Evolutionary conservation across 371 early-diverging fungal genomes (phyloP).

Genomic region (Syncephalis fuscata): DNA sequence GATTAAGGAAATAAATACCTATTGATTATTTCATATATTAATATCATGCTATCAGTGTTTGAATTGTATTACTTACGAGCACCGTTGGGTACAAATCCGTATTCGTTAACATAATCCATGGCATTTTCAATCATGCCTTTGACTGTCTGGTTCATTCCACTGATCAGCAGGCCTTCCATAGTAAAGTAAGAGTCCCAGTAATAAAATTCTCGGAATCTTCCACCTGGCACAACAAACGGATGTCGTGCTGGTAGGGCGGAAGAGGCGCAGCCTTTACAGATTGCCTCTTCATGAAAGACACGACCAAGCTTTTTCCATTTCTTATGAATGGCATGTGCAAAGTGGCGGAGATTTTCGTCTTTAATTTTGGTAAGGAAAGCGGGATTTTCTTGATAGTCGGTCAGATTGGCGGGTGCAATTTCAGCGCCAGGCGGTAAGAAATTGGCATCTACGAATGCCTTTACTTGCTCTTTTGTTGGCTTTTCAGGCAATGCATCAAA

Average conservation of each 20-base stretch:
- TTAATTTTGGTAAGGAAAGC: slow-evolving; percentile 25
- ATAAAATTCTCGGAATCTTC: slow-evolving; percentile 77
- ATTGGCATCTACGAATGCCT: slow-evolving; percentile 33
- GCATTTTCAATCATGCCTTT: slow-evolving; percentile 51
- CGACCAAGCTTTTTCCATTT: slow-evolving; percentile 44
- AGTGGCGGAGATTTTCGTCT: slow-evolving; percentile 27
- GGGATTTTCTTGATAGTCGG: slow-evolving; percentile 15
- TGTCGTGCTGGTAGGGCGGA: slow-evolving; percentile 30
- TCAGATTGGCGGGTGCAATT: slow-evolving; percentile 12
- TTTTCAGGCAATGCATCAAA: slow-evolving; percentile 30
- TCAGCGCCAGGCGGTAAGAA: slow-evolving; percentile 34
- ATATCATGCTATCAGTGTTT: slow-evolving; percentile 15
- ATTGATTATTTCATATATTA: slow-evolving; percentile 47
- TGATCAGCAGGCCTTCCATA: slow-evolving; percentile 53
- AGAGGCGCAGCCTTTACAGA: slow-evolving; percentile 35
- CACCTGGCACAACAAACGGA: slow-evolving; percentile 80
- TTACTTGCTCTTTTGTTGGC: slow-evolving; percentile 21
- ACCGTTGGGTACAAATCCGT: slow-evolving; percentile 44
- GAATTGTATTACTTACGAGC: not conserved
- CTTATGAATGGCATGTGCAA: slow-evolving; percentile 24
- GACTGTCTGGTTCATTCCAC: slow-evolving; percentile 36
- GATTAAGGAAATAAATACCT: slow-evolving; percentile 58
- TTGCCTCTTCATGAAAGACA: slow-evolving; percentile 18
- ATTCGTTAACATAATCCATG: slow-evolving; percentile 39
- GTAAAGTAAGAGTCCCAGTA: slow-evolving; percentile 89